Evolutionary conservation across 2,329 filamentous ascomycete genomes (phyloP).

Genomic region (Beauveria varroae): DNA sequence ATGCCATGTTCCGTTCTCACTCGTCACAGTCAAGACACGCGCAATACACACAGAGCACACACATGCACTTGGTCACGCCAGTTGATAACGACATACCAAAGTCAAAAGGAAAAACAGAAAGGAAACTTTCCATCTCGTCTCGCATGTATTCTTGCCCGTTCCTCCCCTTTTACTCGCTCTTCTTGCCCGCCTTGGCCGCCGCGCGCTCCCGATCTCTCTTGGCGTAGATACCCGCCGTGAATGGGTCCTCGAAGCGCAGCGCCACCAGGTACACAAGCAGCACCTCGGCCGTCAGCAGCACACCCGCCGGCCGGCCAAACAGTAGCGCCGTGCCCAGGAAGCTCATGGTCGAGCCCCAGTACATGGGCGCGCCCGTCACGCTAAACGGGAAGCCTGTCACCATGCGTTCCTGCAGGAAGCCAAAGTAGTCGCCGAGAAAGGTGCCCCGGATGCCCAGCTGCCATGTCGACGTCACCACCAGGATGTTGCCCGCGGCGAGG

Average conservation of each 20-base stretch:
- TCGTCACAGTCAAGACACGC: conserved; percentile 6
- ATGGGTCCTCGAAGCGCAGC: conserved; percentile 84
- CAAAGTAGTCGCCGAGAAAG: conserved; percentile 97
- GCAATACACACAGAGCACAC: background rate
- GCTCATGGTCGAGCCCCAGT: conserved; percentile 86
- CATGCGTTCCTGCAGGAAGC: conserved; percentile 91
- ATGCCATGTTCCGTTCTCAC: background rate
- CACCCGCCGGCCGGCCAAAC: conserved; percentile 78
- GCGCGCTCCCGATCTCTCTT: conserved; percentile 63
- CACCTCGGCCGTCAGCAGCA: conserved; percentile 69
- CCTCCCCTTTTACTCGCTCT: conserved; percentile 34
- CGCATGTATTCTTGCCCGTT: background rate
- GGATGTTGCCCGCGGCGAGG: conserved; percentile 67
- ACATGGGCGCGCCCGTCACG: conserved; percentile 87
- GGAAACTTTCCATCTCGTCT: background rate
- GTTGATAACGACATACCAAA: conserved; percentile 11
- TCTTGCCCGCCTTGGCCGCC: conserved; percentile 39
- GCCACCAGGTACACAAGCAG: conserved; percentile 73
- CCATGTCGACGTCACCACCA: conserved; percentile 87
- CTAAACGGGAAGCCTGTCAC: conserved; percentile 97
- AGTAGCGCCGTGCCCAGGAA: conserved; percentile 83
- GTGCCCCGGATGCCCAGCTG: conserved; percentile 90
- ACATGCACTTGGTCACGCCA: conserved; percentile 8
- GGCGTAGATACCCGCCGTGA: conserved; percentile 86
- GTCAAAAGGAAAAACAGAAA: background rate